Evolutionary conservation across 176 grass and related monocot species (phyloP).

Genomic region (Cenchrus americanus): DNA sequence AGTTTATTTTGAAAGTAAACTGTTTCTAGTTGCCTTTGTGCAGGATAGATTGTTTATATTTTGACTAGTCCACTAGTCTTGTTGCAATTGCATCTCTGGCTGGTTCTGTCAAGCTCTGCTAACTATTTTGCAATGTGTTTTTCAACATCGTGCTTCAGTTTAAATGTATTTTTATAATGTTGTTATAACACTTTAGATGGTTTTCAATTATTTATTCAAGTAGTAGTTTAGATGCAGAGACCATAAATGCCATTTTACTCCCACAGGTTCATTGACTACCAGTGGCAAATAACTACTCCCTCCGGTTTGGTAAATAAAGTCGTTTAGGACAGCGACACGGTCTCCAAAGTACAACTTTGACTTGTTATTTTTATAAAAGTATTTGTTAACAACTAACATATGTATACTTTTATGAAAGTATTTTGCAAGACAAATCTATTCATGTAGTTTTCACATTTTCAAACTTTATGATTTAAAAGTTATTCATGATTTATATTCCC

Average conservation of each 20-base stretch:
- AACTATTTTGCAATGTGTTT: constrained; percentile 5
- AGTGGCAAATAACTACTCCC: background rate
- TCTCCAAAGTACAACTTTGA: too few species aligned
- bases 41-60: background rate
- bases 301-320: too few species aligned
- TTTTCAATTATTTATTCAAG: background rate
- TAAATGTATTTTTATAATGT: constrained; percentile 10
- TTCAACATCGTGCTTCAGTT: background rate
- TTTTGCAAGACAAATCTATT: too few species aligned
- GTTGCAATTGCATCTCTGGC: background rate
- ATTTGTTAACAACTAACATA: too few species aligned
- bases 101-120: background rate
- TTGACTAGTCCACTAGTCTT: background rate
- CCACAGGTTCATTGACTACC: constrained; percentile 5
- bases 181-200: background rate
- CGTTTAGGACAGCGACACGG: too few species aligned
- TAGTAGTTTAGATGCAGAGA: constrained; percentile 1
- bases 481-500: too few species aligned
- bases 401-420: too few species aligned
- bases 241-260: background rate
- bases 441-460: too few species aligned
- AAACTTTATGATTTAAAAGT: too few species aligned
- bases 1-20: constrained; percentile 23
- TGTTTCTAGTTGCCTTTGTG: constrained; percentile 6
- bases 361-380: too few species aligned